Evolutionary conservation across 148 eudicot species (phyloP), one percentile per base, ranked within the genome.

Genomic region (Camellia japonica): DNA sequence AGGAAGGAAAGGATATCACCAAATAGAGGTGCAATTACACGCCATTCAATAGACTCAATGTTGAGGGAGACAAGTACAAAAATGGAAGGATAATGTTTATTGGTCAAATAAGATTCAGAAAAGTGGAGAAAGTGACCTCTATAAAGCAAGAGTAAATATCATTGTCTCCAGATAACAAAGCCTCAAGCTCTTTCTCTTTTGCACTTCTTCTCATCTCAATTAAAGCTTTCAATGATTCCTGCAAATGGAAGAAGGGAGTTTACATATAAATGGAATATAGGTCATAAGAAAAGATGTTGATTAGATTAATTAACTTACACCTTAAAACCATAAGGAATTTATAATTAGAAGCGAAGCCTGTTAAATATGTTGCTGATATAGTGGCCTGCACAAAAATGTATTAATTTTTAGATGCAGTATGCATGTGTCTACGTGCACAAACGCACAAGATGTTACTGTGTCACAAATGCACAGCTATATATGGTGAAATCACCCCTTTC

Each of bases 61-160:
- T 49, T 49, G 38, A 30, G 51, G 15, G 64, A 77, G 18, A 20
- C 38, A 49, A 42, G 58, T 18, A 77, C 6, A 67, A 47, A 47
- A 18, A 41, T 66, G 64, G 8, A 78, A 55, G 47, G 72, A 52
- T 54, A 41, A 60, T 9, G n/a, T 30, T 30, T 41, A 38, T 74
- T 14, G 5, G 20, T 44, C 4, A 23, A 67, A 74, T 52, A 20
- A 43, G 7, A 44, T 23, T 23, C 58, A 52, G 12, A 41, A 67
- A 3, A 74, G 56, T 13, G 47, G 51, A 68, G 38, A 55, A 79
- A 80, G 79, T 56, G 15, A 94, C 99, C 99, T 97, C 99, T 63
- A 97, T 91, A 83, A 90, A 97, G 85, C 99, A 97, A 88, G 99
- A 91, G 85, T 88, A 92, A 73, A 93, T 78, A 85, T 97, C 99